A percentile compares a stretch with the other conserved stretches of the same genome.
Evolutionary conservation across 257 asterid genomes (phyloP).

Genomic region (Solanum rostratum): DNA sequence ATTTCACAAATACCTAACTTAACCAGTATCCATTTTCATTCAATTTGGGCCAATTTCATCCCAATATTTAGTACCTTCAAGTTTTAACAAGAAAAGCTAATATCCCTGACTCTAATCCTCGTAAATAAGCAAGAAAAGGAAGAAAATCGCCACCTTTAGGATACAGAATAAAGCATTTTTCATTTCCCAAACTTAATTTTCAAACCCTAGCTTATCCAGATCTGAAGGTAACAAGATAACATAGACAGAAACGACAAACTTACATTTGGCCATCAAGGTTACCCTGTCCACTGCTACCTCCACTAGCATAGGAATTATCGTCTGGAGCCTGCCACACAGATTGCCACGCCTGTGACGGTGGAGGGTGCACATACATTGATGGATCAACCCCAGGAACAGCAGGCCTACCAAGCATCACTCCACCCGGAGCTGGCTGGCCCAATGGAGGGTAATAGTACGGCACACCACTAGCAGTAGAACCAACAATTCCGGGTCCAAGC

Average conservation of each 20-base stretch:
- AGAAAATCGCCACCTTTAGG: background rate
- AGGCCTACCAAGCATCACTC: constrained; percentile 67
- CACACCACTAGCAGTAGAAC: constrained; percentile 44
- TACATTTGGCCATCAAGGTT: constrained; percentile 66
- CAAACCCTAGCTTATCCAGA: background rate
- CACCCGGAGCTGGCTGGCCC: constrained; percentile 51
- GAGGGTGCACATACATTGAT: constrained; percentile 49
- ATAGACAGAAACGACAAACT: background rate
- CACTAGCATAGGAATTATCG: constrained; percentile 50
- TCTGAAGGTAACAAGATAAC: background rate
- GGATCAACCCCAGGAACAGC: constrained; percentile 63
- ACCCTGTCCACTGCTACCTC: constrained; percentile 48
- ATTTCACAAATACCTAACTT: background rate
- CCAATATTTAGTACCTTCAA: background rate
- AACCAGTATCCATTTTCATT: background rate
- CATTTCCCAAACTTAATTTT: background rate
- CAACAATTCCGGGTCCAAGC: constrained; percentile 13
- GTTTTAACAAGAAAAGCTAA: background rate
- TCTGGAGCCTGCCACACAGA: constrained; percentile 68
- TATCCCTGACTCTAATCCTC: background rate
- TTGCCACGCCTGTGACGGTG: constrained; percentile 85
- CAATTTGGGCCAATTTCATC: background rate
- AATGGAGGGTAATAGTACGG: constrained; percentile 71
- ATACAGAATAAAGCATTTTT: background rate
- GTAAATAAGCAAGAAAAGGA: background rate